Conservation (phyloP, 139 green algal species). For the Chlorella sp. region DNA sequence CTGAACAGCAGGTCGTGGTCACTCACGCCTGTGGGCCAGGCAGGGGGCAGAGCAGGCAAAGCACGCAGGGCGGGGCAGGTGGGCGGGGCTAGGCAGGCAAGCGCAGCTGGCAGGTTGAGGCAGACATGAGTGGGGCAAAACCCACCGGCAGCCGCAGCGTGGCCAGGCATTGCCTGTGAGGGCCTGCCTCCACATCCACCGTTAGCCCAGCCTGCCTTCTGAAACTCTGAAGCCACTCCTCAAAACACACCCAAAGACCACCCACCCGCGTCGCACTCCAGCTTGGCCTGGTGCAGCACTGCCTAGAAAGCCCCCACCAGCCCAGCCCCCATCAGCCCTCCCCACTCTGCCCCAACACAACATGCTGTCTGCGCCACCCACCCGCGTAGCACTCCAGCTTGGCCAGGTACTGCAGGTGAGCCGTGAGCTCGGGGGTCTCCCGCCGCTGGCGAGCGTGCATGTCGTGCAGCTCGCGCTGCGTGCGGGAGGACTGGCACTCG, state of each 20-base stretch:
- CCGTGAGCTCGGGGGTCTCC: conserved; percentile 40
- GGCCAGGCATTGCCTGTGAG: too few relatives aligned
- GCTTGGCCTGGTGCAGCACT: neutral
- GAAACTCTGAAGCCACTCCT: too few relatives aligned
- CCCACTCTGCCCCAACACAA: neutral
- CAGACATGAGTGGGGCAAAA: too few relatives aligned
- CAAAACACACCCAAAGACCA: too few relatives aligned
- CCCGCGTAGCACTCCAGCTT: conserved; percentile 54
- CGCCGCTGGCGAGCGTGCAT: conserved; percentile 71
- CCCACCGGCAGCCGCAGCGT: too few relatives aligned
- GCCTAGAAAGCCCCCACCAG: neutral
- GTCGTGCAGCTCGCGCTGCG: conserved; percentile 73
- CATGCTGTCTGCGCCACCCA: conserved; percentile 20
- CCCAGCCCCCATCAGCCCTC: neutral
- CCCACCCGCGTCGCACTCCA: too few relatives aligned
- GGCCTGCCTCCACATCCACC: too few relatives aligned
- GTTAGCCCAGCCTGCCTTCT: too few relatives aligned
- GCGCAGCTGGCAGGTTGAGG: neutral
- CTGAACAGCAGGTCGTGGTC: conserved; percentile 89
- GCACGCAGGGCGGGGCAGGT: neutral
- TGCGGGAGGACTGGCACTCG: conserved; percentile 65
- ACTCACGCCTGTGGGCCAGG: conserved; percentile 58
- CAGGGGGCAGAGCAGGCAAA: neutral
- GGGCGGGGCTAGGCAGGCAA: neutral
- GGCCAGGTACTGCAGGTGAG: conserved; percentile 61